Evolutionary conservation across 2,329 filamentous ascomycete species (phyloP).

Genomic region (Arachnomyces sp.): DNA sequence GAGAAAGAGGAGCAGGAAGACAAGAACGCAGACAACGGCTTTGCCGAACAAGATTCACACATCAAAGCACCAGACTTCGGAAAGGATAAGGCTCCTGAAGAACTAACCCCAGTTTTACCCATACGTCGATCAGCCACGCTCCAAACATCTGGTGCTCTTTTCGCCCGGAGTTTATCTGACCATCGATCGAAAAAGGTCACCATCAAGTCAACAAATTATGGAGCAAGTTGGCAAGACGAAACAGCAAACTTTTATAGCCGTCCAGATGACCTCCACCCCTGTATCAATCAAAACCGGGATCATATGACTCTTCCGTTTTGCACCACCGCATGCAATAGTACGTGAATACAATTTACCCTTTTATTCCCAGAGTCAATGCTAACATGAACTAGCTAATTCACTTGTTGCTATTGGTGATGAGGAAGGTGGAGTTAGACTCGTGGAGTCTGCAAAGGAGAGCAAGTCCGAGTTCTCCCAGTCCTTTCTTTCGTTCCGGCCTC

Average conservation of each 20-base stretch:
- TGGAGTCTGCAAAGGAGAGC: constrained; percentile 52
- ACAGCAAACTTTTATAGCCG: constrained; percentile 54
- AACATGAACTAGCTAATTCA: constrained; percentile 47
- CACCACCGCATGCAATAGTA: constrained; percentile 58
- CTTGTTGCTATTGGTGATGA: constrained; percentile 64
- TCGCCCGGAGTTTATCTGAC: constrained; percentile 30
- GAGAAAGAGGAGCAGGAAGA: constrained; percentile 17
- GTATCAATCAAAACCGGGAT: constrained; percentile 33
- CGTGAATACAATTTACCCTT: constrained; percentile 20
- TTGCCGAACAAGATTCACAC: too few species aligned
- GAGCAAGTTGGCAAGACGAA: constrained; percentile 49
- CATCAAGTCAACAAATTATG: constrained; percentile 22
- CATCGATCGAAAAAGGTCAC: constrained; percentile 25
- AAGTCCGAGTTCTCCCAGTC: constrained; percentile 47
- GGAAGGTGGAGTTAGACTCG: constrained; percentile 56
- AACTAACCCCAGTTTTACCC: constrained; percentile 20
- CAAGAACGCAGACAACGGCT: too few species aligned
- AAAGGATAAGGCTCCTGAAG: constrained; percentile 3
- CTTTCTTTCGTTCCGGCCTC: constrained; percentile 55
- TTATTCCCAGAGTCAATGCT: background rate
- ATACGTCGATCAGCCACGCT: constrained; percentile 30
- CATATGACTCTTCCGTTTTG: constrained; percentile 56
- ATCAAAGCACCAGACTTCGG: too few species aligned
- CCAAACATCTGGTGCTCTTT: constrained; percentile 30
- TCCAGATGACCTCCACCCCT: constrained; percentile 47